Percentiles rank a stretch among this genome's conserved stretches.
These are phyloP conservation scores for Symbiodinium pilosum DNA, from an alignment of 73 alveolate genomes.

Conservation along the genomic window DNA sequence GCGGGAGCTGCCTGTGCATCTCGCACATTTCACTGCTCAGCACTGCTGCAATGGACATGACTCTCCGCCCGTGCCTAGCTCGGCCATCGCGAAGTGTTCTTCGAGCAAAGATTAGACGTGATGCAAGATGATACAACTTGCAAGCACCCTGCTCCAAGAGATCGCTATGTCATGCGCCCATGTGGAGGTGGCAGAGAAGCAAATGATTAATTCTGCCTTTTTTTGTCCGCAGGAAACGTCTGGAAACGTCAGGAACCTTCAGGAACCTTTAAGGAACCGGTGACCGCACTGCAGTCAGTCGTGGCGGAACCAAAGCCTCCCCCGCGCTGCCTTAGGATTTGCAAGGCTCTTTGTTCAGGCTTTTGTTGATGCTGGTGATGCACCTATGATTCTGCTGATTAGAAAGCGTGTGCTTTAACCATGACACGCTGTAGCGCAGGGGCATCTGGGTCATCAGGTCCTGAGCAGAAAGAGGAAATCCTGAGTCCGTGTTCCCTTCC, in stretches of 20 bases:
- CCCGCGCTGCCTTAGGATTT: constrained; percentile 62
- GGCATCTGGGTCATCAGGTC: constrained; percentile 92
- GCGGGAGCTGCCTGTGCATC: constrained; percentile 60
- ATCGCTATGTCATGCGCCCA: background rate
- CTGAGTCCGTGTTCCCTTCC: background rate
- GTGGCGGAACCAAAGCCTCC: constrained; percentile 85
- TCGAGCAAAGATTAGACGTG: no score
- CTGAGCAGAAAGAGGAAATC: background rate
- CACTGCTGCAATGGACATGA: no score
- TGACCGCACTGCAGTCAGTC: background rate
- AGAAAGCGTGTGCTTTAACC: no score
- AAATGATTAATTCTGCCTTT: no score
- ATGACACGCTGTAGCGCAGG: constrained; percentile 86
- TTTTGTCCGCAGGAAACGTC: background rate
- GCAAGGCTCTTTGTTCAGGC: background rate
- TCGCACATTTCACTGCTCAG: background rate
- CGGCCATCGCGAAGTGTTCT: no score
- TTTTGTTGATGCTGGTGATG: background rate
- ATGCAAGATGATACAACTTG: no score
- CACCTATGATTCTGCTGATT: no score
- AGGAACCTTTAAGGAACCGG: background rate
- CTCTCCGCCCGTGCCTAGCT: no score
- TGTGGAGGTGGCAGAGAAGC: background rate
- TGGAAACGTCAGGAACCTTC: background rate
- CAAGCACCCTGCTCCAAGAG: background rate